Evolutionary conservation across 108 stramenopile species (phyloP).

Genomic region (Cyclostephanos tholiformis): DNA sequence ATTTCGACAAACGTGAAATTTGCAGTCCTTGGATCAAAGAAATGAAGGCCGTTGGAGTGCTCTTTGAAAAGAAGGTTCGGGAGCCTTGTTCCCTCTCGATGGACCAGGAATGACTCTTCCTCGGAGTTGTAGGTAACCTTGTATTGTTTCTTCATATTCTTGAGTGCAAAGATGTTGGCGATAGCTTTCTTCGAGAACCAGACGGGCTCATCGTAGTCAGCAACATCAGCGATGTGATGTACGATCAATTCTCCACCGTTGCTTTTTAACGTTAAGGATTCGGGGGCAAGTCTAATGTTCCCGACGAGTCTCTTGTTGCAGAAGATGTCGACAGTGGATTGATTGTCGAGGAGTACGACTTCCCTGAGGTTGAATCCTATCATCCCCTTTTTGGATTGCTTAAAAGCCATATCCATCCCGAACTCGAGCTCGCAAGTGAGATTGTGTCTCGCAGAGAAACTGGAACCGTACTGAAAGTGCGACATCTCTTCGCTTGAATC

Average conservation of each 20-base stretch:
- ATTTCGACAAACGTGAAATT: not conserved
- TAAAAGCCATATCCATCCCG: too few relatives aligned
- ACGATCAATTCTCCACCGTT: too few relatives aligned
- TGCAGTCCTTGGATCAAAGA: not conserved
- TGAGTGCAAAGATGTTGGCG: slow-evolving; percentile 3
- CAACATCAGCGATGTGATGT: too few relatives aligned
- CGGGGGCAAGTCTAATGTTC: too few relatives aligned
- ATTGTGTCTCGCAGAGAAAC: too few relatives aligned
- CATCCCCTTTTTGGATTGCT: too few relatives aligned
- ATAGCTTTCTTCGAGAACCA: slow-evolving; percentile 3
- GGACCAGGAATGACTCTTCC: not conserved
- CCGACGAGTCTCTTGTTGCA: too few relatives aligned
- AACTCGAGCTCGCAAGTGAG: too few relatives aligned
- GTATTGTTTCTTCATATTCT: not conserved
- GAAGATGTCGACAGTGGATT: not conserved
- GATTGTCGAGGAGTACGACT: not conserved
- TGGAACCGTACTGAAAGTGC: too few relatives aligned
- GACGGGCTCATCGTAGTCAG: too few relatives aligned
- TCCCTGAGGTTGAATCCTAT: not conserved
- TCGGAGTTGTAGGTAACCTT: slow-evolving; percentile 2
- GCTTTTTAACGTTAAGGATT: too few relatives aligned
- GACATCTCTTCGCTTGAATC: too few relatives aligned
- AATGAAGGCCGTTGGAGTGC: not conserved
- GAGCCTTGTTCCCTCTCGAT: not conserved
- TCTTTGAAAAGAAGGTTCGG: not conserved